These are phyloP conservation scores for Blastobotrys americana DNA, from an alignment of 805 yeast species.

Conservation along the genomic window DNA sequence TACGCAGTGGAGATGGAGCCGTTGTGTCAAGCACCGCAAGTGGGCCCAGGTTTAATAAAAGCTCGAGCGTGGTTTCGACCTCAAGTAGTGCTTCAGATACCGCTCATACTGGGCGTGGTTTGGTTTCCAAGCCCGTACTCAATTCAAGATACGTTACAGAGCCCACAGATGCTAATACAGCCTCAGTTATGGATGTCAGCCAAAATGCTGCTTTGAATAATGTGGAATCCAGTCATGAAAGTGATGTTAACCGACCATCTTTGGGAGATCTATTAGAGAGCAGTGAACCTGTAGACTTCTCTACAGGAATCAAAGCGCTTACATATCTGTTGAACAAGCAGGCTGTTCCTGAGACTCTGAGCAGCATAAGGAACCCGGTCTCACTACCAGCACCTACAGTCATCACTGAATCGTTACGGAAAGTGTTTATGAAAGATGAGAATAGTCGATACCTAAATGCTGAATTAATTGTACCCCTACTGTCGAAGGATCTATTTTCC, in stretches of 20 bases:
- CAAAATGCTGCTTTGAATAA: no score
- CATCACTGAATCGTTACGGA: constrained; percentile 14
- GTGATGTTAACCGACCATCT: constrained; percentile 20
- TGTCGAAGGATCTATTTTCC: not conserved
- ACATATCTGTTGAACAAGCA: constrained; percentile 15
- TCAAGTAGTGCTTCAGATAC: no score
- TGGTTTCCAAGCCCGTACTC: no score
- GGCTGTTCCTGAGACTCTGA: constrained; percentile 13
- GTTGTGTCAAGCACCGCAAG: no score
- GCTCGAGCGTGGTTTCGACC: no score
- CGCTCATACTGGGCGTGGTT: no score
- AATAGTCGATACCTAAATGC: not conserved
- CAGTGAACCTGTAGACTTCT: constrained; percentile 13
- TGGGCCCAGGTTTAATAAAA: no score
- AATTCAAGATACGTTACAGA: no score
- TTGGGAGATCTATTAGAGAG: constrained; percentile 17
- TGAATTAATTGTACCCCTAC: not conserved
- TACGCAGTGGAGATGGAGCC: no score
- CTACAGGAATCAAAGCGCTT: constrained; percentile 16
- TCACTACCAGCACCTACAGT: constrained; percentile 19
- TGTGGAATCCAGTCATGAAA: no score
- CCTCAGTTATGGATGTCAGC: no score
- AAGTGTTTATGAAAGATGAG: constrained; percentile 11
- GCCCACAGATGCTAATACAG: no score
- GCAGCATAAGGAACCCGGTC: constrained; percentile 13